Evolutionary conservation across 2,329 filamentous ascomycete genomes (phyloP).

Genomic region (Exserohilum turcica): DNA sequence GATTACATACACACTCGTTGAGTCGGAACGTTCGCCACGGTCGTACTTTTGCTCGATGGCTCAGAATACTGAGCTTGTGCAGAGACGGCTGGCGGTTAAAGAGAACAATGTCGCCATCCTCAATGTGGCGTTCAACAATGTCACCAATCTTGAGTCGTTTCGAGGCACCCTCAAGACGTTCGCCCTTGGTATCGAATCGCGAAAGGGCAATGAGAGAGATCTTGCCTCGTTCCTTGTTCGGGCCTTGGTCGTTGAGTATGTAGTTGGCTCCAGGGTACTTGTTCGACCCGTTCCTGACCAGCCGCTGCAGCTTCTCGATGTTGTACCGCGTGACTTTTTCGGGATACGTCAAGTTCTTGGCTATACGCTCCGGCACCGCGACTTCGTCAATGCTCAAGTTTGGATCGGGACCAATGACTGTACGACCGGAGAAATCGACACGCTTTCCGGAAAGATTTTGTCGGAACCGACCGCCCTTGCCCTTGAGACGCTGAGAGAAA

Average conservation of each 20-base stretch:
- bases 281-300: constrained; percentile 75
- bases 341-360: constrained; percentile 94
- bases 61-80: constrained; percentile 98
- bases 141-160: constrained; percentile 80
- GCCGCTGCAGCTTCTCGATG: constrained; percentile 75
- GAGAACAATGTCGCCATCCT: constrained; percentile 92
- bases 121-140: constrained; percentile 89
- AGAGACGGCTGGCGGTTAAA: constrained; percentile 98
- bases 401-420: constrained; percentile 96
- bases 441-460: constrained; percentile 97
- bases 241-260: constrained; percentile 66
- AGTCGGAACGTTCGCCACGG: constrained; percentile 95
- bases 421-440: constrained; percentile 96
- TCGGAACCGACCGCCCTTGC: constrained; percentile 95
- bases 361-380: constrained; percentile 87
- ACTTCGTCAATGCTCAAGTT: constrained; percentile 94
- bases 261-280: constrained; percentile 88
- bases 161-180: constrained; percentile 73
- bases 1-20: constrained; percentile 97
- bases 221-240: constrained; percentile 61
- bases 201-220: constrained; percentile 67
- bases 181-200: constrained; percentile 48
- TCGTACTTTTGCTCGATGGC: constrained; percentile 88
- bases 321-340: constrained; percentile 87
- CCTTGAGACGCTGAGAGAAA: constrained; percentile 93